Conservation (phyloP, 2,329 filamentous ascomycete genomes). For the Colletotrichum simmondsii region DNA sequence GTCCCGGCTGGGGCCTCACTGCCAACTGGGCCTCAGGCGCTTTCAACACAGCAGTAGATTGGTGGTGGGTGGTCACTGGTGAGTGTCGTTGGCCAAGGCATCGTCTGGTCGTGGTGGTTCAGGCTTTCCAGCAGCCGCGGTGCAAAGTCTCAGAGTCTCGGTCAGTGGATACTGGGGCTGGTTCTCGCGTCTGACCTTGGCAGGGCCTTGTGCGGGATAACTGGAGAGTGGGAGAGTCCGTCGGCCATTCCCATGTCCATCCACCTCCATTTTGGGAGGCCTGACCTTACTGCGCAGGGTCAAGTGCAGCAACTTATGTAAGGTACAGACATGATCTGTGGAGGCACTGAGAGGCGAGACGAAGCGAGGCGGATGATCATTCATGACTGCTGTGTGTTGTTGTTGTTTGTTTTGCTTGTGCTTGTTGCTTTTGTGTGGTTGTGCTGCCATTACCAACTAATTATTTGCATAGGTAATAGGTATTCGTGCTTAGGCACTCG, state of each 20-base stretch:
- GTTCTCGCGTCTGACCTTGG: slow-evolving; percentile 22
- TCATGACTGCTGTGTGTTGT: not conserved
- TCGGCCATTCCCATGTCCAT: slow-evolving; percentile 24
- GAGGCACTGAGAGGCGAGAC: not conserved
- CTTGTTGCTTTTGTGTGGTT: not conserved
- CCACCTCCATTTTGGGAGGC: slow-evolving; percentile 11
- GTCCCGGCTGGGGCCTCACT: slow-evolving; percentile 1
- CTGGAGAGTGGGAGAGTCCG: slow-evolving; percentile 19
- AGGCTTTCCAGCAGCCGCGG: not conserved
- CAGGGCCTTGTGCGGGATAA: slow-evolving; percentile 18
- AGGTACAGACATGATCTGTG: slow-evolving; percentile 19
- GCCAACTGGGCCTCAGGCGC: slow-evolving; percentile 1
- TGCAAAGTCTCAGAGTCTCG: slow-evolving; percentile 3
- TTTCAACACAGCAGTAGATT: not conserved
- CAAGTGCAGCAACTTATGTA: slow-evolving; percentile 20
- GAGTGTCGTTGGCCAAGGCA: not conserved
- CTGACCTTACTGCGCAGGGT: slow-evolving; percentile 16
- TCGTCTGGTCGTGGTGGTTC: not conserved
- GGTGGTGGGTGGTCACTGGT: too few relatives aligned
- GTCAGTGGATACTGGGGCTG: slow-evolving; percentile 6
- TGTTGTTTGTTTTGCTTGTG: slow-evolving; percentile 23
- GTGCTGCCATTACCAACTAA: not conserved
- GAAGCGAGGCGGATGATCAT: not conserved
- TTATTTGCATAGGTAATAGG: too few relatives aligned
- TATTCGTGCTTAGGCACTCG: not conserved